Percentiles rank a stretch among this genome's conserved stretches.
Conservation (phyloP, 306 rosid species). For the Corylus avellana region DNA sequence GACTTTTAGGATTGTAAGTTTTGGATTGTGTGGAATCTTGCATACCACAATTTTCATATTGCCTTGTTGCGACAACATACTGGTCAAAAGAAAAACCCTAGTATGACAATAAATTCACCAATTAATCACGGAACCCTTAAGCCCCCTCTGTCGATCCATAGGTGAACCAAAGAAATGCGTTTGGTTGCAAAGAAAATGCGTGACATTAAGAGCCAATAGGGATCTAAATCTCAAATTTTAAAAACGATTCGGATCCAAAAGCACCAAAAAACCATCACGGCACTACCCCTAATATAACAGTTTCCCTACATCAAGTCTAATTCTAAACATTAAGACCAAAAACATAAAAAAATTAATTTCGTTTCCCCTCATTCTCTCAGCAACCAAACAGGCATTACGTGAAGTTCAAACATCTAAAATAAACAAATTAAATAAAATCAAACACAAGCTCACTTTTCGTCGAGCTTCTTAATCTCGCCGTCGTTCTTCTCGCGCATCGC, state of each 20-base stretch:
- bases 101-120: background rate
- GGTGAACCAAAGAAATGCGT: background rate
- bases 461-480: conserved; percentile 74
- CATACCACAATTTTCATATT: background rate
- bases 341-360: background rate
- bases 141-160: background rate
- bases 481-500: conserved; percentile 75
- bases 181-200: background rate
- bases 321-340: background rate
- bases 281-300: background rate
- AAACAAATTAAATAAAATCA: conserved; percentile 3
- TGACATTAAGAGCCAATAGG: background rate
- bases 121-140: background rate
- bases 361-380: background rate
- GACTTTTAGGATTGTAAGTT: no score
- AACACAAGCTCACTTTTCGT: conserved; percentile 71
- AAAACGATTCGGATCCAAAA: background rate
- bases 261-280: no score
- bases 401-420: background rate
- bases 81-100: background rate
- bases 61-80: background rate
- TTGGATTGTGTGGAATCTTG: background rate
- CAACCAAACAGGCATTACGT: background rate
- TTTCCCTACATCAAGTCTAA: background rate
- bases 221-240: background rate